Conservation (phyloP, 768 basidiomycete species). For the Mrakia blollopis region DNA sequence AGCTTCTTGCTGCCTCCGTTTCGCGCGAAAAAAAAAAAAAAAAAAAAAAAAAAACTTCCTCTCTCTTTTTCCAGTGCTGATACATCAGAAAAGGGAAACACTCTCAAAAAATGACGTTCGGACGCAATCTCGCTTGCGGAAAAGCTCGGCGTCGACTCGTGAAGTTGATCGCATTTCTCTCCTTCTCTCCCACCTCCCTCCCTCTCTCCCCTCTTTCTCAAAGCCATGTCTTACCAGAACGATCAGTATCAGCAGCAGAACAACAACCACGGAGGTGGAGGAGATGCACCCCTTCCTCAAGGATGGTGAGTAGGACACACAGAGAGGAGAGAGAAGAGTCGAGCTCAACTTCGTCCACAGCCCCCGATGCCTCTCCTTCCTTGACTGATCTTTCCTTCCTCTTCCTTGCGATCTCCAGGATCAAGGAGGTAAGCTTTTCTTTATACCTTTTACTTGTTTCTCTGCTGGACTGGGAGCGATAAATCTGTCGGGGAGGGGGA, state of each 20-base stretch:
- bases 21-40: too few species aligned
- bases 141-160: not conserved
- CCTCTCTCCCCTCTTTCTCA: not conserved
- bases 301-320: not conserved
- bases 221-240: slow-evolving; percentile 5
- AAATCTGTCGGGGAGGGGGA: not conserved
- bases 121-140: slow-evolving; percentile 29
- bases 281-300: not conserved
- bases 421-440: not conserved
- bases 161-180: not conserved
- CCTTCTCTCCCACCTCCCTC: not conserved
- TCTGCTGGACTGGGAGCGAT: not conserved
- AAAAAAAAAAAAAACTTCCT: slow-evolving; percentile 42
- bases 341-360: not conserved
- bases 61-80: too few species aligned
- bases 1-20: too few species aligned
- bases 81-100: slow-evolving; percentile 74
- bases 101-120: slow-evolving; percentile 60
- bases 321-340: not conserved
- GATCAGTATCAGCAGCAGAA: not conserved
- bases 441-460: not conserved
- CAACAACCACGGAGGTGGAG: not conserved
- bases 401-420: not conserved
- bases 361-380: not conserved
- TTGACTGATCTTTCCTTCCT: not conserved